Percentiles rank a stretch among this genome's conserved stretches.
These are phyloP conservation scores for Nicotiana otophora DNA, from an alignment of 257 asterid genomes.

Conservation along the genomic window DNA sequence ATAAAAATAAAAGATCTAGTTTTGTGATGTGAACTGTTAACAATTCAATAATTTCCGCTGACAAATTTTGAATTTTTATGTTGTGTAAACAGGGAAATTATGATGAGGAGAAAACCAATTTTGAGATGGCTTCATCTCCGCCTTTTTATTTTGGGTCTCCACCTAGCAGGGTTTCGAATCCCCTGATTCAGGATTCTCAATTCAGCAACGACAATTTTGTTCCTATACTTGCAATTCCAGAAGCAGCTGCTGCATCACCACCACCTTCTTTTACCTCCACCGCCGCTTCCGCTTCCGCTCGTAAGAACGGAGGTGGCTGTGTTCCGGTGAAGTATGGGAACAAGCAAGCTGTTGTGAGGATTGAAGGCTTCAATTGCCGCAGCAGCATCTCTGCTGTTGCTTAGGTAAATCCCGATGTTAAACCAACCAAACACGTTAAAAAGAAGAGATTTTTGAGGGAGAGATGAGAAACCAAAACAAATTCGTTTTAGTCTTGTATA, in stretches of 20 bases:
- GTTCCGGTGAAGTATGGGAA: conserved; percentile 36
- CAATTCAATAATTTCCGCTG: background rate
- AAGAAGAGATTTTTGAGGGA: conserved; percentile 16
- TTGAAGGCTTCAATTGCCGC: conserved; percentile 62
- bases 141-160: conserved; percentile 56
- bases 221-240: conserved; percentile 13
- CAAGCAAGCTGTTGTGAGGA: conserved; percentile 48
- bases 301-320: conserved; percentile 38
- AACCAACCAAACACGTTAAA: background rate
- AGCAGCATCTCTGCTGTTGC: conserved; percentile 51
- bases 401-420: conserved; percentile 14
- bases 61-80: background rate
- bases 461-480: conserved; percentile 4
- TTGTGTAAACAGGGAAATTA: conserved; percentile 10
- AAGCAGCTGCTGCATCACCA: conserved; percentile 18
- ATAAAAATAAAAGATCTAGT: background rate
- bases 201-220: conserved; percentile 30
- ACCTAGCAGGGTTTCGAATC: conserved; percentile 53
- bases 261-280: conserved; percentile 12
- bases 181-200: conserved; percentile 51
- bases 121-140: conserved; percentile 47
- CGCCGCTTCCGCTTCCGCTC: conserved; percentile 19
- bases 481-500: conserved; percentile 25
- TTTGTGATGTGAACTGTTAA: background rate
- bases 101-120: conserved; percentile 28